Base-by-base conservation (phyloP, 176 grass and related monocot species). In the Tillandsia leiboldiana region DNA sequence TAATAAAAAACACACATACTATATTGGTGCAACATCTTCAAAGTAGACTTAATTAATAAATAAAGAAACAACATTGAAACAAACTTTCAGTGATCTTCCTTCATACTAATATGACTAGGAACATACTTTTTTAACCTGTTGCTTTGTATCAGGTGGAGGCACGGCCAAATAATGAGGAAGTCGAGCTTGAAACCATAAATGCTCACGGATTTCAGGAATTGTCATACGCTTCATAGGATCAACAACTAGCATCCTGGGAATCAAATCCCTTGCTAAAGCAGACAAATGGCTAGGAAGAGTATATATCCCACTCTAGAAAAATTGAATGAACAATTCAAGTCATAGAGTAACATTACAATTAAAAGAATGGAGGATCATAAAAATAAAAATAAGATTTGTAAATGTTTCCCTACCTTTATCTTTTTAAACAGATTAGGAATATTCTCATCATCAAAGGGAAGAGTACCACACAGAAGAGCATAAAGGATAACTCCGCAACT, bases 391-490 rank as follows among this genome's bases (percentile, higher is more conserved):
- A 68, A 15, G 11, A 56, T 47, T 26, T 74, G 10, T 59, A 64
- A 63, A 61, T 70, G 24, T 0, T 79, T 64, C 53, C 75, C 77
- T 65, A 89, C 94, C 86, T 97, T 92, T 74, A 97, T 97, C 70
- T 97, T 97, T 73, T 86, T 97, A 77, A 92, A 97, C 27, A 97
- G 76, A 48, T 87, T 92, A 50, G 94, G 82, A 53, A 92, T 92
- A 77, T 97, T 97, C 47, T 90, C 89, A 73, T 92, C 93, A 77
- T 97, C 93, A 92, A 90, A 97, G 76, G 93, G 93, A 81, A 92
- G 89, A 76, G 82, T 90, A 18, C 93, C 93, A 90, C 93, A 92
- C 63, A 97, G 86, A 83, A 97, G 93, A 85, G 86, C 93, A 83
- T 97, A 97, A 71, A 97, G 93, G 58, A 88, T 97, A 58, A 92